These are phyloP conservation scores for Onygenales sp. DNA, from an alignment of 2,329 filamentous ascomycete genomes.

Conservation along the genomic window DNA sequence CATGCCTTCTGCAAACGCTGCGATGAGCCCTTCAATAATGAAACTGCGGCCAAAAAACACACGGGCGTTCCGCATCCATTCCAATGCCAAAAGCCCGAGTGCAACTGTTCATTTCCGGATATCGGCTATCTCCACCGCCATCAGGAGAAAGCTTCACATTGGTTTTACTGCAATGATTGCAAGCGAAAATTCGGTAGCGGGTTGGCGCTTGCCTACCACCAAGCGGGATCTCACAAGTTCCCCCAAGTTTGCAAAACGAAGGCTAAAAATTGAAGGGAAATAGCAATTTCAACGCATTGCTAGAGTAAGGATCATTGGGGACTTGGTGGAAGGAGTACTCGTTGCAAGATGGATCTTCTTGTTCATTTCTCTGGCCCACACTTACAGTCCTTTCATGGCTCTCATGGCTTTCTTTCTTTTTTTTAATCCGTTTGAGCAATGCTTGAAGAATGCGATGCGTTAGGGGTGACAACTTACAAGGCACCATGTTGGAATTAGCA, in stretches of 20 bases:
- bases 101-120: not conserved
- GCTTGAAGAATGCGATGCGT: too few species aligned
- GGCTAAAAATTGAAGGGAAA: too few species aligned
- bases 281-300: too few species aligned
- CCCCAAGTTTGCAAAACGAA: not conserved
- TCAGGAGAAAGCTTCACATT: constrained; percentile 4
- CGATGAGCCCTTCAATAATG: not conserved
- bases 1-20: not conserved
- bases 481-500: too few species aligned
- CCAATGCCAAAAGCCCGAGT: constrained; percentile 1
- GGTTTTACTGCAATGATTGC: constrained; percentile 9
- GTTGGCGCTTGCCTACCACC: constrained; percentile 5
- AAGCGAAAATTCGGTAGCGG: constrained; percentile 6
- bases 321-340: too few species aligned
- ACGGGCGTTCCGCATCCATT: not conserved
- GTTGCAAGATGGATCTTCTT: too few species aligned
- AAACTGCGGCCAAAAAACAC: not conserved
- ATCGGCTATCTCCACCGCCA: constrained; percentile 1
- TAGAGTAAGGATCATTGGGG: too few species aligned
- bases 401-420: too few species aligned
- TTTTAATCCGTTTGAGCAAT: too few species aligned
- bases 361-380: too few species aligned
- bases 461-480: too few species aligned
- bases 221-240: not conserved
- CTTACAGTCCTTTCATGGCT: too few species aligned